Base-by-base conservation (phyloP, 345 rosid genomes). In the Bruguiera sexangula region DNA sequence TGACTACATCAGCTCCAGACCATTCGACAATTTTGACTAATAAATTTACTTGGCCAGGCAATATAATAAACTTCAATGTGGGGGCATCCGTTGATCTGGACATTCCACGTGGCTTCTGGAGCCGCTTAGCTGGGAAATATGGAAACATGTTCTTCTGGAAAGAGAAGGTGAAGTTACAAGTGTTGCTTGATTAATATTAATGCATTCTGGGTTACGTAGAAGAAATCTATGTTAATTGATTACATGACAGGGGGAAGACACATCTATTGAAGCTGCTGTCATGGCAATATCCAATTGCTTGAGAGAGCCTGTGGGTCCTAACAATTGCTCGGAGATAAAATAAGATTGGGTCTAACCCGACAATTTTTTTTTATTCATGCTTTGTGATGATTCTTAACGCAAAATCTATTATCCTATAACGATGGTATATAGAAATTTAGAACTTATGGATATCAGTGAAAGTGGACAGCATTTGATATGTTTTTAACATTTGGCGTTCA, bases 41-140 rank as follows among this genome's bases (percentile, higher is more conserved):
- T 50, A 24, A 22, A 53, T 71, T 59, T 59, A 43, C 63, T 69
- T 53, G 29, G 50, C 48, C 83, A 91, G 98, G 97, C 61, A 89
- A 91, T 61, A 88, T 93, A 67, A 61, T 89, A 62, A 93, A 89
- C 69, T 93, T 93, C 77, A 91, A 91, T 75, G 94, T 89, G 31
- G 98, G 98, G 10, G 91, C 84, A 43, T 67, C 89, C 0, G 81
- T 93, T 71, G 96, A 93, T 85, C 80, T 89, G 29, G 95, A 88
- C 68, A 74, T 93, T 61, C 98, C 94, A 26, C 86, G 86, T 59
- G 89, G 94, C 75, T 93, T 93, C 76, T 93, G 98, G 97, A 89
- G 89, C 70, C 88, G 89, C 63, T 74, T 86, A 71, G 84, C 94
- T 0, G 88, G 94, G 71, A 88, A 83, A 64, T 88, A 88, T 53